Evolutionary conservation across 2,329 filamentous ascomycete genomes (phyloP), one percentile per base, ranked within the genome.

Genomic region (Aspergillus pseudotamarii): DNA sequence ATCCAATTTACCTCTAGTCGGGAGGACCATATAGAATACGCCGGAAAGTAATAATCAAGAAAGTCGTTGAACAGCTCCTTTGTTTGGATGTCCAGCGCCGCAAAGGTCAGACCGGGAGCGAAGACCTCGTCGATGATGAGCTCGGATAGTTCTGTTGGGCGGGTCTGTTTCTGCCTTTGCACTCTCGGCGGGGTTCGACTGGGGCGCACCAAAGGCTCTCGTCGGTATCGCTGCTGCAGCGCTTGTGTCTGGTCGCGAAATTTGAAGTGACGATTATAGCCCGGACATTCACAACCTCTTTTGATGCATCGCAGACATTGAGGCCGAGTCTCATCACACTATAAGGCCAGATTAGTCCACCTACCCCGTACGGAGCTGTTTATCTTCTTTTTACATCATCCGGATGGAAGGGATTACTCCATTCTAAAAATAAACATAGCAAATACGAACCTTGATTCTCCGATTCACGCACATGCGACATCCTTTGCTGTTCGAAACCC

Each of bases 391-490:
- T 10, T 19, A 19, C 2, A 41, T 41, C 16, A n/a, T n/a, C 16
- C 3, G 8, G 32, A 11, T 34, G 32, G 32, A 34, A 6, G 10
- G 5, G 16, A 19, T 14, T n/a, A 9, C 38, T 10, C 38, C 38
- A 41, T 41, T n/a, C 19, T 4, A 19, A 19, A 19, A n/a, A 8
- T 30, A 4, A 11, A 55, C 8, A 26, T 11, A 4, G 14, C 23
- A 23, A 1, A 50, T 30, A 61, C 64, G 61, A 1, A 65, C 58
- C 64, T 65, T 65, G 34, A 63, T 45, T 55, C 38, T 61, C 55
- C 64, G 64, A 21, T 28, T 50, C n/a, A 65, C 28, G 46, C 64
- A 65, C 32, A 34, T 46, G 11, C 21, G 43, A 34, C 63, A 65
- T 43, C 63, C 63, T 32, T 53, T 50, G 58, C 64, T 65, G 38